Evolutionary conservation across 2,329 filamentous ascomycete genomes (phyloP).

Genomic region (Xylariaceae sp.): DNA sequence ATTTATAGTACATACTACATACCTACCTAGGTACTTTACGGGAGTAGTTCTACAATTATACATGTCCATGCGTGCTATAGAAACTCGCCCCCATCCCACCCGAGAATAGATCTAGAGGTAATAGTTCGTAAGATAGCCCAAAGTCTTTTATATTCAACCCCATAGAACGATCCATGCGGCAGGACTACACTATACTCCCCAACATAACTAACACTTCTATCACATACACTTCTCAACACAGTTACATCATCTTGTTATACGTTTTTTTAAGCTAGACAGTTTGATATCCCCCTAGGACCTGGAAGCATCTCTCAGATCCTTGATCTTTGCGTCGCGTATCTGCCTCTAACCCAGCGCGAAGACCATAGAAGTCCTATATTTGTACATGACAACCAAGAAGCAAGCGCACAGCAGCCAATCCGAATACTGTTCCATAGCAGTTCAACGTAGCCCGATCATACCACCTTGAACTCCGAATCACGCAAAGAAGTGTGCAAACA

Average conservation of each 20-base stretch:
- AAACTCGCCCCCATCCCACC: too few species aligned
- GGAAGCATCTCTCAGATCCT: background rate
- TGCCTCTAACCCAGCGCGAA: background rate
- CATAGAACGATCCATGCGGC: too few species aligned
- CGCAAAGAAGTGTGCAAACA: conserved; percentile 12
- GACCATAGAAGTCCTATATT: conserved; percentile 13
- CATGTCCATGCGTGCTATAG: too few species aligned
- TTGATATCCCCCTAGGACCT: background rate
- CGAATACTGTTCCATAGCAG: background rate
- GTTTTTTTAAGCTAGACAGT: background rate
- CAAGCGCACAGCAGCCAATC: background rate
- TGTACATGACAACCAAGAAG: conserved; percentile 17
- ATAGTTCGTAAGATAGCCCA: too few species aligned
- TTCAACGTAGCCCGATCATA: background rate
- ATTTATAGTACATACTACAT: too few species aligned
- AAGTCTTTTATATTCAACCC: too few species aligned
- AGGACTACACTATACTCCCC: too few species aligned
- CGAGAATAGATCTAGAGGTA: too few species aligned
- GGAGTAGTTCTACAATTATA: too few species aligned
- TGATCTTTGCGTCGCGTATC: background rate
- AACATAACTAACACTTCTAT: background rate
- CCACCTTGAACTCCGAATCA: conserved; percentile 15
- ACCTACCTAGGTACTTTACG: too few species aligned
- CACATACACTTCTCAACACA: background rate
- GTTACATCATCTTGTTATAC: background rate